Evolutionary conservation across 2,329 filamentous ascomycete genomes (phyloP).

Genomic region (Aspergillaceae sp.): DNA sequence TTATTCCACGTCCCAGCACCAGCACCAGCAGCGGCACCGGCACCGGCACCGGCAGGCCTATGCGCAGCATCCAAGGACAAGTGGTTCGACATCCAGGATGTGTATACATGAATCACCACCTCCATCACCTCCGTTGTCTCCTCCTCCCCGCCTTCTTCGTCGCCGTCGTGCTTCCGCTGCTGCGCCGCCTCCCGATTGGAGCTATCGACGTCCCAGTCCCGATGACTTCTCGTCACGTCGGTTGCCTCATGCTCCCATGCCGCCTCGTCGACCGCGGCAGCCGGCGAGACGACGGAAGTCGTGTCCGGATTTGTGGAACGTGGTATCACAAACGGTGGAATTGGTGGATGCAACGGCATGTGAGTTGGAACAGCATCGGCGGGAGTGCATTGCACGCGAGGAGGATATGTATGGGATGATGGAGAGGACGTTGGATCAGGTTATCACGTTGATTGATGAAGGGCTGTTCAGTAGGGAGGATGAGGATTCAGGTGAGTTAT

Average conservation of each 20-base stretch:
- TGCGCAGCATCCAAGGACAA: not conserved
- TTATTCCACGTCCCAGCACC: not conserved
- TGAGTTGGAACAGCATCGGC: conserved; percentile 24
- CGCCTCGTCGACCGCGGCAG: not conserved
- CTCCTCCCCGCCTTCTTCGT: not conserved
- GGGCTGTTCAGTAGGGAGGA: conserved; percentile 45
- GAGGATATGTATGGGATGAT: conserved; percentile 47
- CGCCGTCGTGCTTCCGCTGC: not conserved
- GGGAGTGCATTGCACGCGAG: conserved; percentile 28
- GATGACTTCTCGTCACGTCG: not conserved
- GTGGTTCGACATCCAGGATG: not conserved
- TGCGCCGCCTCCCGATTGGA: no score
- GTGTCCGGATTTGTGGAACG: conserved; percentile 1
- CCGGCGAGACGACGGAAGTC: not conserved
- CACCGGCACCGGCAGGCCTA: not conserved
- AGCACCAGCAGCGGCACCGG: no score
- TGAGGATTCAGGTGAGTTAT: conserved; percentile 18
- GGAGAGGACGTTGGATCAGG: conserved; percentile 53
- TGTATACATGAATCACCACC: not conserved
- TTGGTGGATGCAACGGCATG: conserved; percentile 13
- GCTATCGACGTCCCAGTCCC: not conserved
- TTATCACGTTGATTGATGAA: conserved; percentile 64
- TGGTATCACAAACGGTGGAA: conserved; percentile 10
- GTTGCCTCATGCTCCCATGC: not conserved
- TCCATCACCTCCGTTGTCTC: not conserved